Evolutionary conservation across 2,329 filamentous ascomycete genomes (phyloP).

Genomic region (Talaromyces rugulosus): DNA sequence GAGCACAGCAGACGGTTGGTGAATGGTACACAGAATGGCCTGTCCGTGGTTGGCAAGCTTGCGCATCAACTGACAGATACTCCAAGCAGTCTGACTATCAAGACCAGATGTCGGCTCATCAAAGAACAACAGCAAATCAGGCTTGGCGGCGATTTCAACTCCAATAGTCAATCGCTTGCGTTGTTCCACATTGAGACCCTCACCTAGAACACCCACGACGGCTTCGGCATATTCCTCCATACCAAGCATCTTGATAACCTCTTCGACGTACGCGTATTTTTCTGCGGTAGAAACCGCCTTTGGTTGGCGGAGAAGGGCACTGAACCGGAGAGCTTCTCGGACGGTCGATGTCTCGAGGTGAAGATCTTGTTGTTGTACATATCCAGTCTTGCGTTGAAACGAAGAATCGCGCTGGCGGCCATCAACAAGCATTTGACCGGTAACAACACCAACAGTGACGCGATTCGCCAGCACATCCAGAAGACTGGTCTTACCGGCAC

Average conservation of each 20-base stretch:
- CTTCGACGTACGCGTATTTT: slow-evolving; percentile 82
- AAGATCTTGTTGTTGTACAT: slow-evolving; percentile 89
- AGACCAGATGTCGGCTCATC: slow-evolving; percentile 94
- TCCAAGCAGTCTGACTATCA: slow-evolving; percentile 90
- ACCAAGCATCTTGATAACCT: slow-evolving; percentile 84
- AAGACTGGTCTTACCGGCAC: slow-evolving; percentile 88
- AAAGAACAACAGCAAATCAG: slow-evolving; percentile 81
- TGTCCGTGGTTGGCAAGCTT: slow-evolving; percentile 87
- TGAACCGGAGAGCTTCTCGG: slow-evolving; percentile 82
- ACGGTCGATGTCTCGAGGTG: slow-evolving; percentile 82
- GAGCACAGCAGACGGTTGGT: slow-evolving; percentile 89
- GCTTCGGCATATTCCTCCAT: slow-evolving; percentile 90
- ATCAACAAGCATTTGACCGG: slow-evolving; percentile 79
- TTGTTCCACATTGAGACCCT: slow-evolving; percentile 65
- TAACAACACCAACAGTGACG: slow-evolving; percentile 82
- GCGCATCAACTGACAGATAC: slow-evolving; percentile 80
- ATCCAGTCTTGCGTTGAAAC: slow-evolving; percentile 89
- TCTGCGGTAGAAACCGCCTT: slow-evolving; percentile 65
- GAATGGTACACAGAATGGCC: slow-evolving; percentile 91
- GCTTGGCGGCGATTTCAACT: slow-evolving; percentile 93
- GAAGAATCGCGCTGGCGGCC: slow-evolving; percentile 69
- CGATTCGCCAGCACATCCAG: slow-evolving; percentile 81
- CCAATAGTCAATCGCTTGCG: slow-evolving; percentile 82
- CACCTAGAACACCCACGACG: slow-evolving; percentile 82
- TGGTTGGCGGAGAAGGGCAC: slow-evolving; percentile 79